These are phyloP conservation scores for Hypoxylon sp. DNA, from an alignment of 2,329 filamentous ascomycete species.

Conservation along the genomic window DNA sequence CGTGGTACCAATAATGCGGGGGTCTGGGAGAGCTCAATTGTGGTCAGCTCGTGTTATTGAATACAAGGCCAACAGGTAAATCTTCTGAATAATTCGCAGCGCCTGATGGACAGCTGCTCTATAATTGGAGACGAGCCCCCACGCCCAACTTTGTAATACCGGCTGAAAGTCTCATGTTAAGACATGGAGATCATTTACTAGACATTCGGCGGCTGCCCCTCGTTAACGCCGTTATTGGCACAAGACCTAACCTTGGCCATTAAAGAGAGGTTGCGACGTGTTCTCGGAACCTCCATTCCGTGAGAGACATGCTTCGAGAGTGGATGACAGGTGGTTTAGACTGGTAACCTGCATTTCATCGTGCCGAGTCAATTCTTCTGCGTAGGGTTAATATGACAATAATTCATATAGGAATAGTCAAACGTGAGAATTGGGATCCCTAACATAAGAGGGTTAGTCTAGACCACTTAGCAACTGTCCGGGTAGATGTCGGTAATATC, in stretches of 20 bases:
- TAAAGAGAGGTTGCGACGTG: constrained; percentile 24
- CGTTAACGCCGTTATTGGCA: constrained; percentile 1
- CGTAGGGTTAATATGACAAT: constrained; percentile 1
- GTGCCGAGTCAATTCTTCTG: constrained; percentile 16
- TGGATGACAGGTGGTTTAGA: constrained; percentile 10
- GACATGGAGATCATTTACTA: constrained; percentile 15
- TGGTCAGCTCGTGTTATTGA: constrained; percentile 25
- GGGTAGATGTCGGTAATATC: constrained; percentile 32
- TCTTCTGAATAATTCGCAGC: constrained; percentile 26
- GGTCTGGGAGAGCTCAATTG: constrained; percentile 26
- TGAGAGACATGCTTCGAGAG: constrained; percentile 4
- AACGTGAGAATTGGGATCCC: constrained; percentile 18
- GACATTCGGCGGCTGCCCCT: constrained; percentile 5
- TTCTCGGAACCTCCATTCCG: constrained; percentile 38
- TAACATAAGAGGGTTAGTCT: constrained; percentile 20
- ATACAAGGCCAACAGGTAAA: constrained; percentile 31
- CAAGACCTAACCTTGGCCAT: constrained; percentile 8
- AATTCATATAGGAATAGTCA: constrained; percentile 16
- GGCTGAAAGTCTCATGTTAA: constrained; percentile 31
- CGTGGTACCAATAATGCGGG: constrained; percentile 38
- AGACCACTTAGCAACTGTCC: constrained; percentile 32
- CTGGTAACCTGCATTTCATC: constrained; percentile 8
- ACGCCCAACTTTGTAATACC: constrained; percentile 17
- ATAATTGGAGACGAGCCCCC: constrained; percentile 24
- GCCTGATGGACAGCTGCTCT: constrained; percentile 20